phyloP scores from a whole-genome alignment of 352 stramenopile genomes.

The Globisporangium orthogonon region DNA sequence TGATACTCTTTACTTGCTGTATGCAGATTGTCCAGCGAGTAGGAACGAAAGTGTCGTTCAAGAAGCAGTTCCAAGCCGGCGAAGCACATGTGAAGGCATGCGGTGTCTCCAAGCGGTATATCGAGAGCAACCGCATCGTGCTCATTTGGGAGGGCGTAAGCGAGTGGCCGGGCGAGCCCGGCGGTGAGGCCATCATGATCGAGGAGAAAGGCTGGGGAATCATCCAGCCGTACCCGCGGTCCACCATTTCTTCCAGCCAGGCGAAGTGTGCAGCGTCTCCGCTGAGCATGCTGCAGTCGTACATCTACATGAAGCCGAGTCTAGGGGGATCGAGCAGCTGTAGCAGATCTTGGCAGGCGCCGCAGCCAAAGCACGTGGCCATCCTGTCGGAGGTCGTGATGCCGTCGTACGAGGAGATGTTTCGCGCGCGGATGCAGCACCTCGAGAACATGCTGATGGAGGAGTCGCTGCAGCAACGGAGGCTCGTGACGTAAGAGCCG shows the following conservation, averaged over 20 bases:
- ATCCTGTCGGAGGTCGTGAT: constrained; percentile 10
- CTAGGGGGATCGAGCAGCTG: background rate
- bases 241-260: background rate
- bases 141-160: constrained; percentile 9
- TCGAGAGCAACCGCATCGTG: constrained; percentile 7
- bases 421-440: constrained; percentile 8
- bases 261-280: background rate
- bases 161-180: constrained; percentile 5
- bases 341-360: background rate
- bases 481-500: background rate
- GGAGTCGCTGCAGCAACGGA: background rate
- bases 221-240: constrained; percentile 4
- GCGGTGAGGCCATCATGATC: constrained; percentile 5
- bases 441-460: constrained; percentile 16
- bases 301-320: constrained; percentile 5
- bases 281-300: constrained; percentile 10
- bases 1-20: background rate
- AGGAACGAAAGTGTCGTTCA: constrained; percentile 1
- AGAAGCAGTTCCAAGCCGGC: constrained; percentile 7
- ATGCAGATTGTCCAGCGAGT: background rate
- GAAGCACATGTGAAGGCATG: background rate
- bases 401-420: constrained; percentile 7
- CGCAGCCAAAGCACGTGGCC: constrained; percentile 5
- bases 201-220: constrained; percentile 11
- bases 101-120: constrained; percentile 7